Conservation (phyloP, 768 basidiomycete genomes). For the Lactarius sp. region DNA sequence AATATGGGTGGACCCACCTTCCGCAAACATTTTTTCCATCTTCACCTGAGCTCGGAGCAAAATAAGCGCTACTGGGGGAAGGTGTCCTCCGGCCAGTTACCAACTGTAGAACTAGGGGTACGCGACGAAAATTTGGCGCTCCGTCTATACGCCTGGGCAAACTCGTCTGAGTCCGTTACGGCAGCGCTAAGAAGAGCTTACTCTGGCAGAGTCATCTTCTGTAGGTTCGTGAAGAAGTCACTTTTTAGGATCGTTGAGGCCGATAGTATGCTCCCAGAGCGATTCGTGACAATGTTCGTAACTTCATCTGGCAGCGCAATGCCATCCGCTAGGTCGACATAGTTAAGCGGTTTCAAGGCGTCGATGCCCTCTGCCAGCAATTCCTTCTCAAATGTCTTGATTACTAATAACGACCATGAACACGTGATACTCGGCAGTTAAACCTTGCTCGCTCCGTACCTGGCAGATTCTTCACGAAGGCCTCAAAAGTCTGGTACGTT, state of each 20-base stretch:
- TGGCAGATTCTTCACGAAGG: slow-evolving; percentile 78
- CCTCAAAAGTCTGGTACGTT: slow-evolving; percentile 71
- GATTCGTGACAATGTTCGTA: slow-evolving; percentile 74
- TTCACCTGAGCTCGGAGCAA: slow-evolving; percentile 35
- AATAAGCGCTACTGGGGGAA: slow-evolving; percentile 35
- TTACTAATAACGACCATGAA: slow-evolving; percentile 46
- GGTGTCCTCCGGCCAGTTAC: slow-evolving; percentile 28
- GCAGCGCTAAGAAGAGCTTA: slow-evolving; percentile 36
- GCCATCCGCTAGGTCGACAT: slow-evolving; percentile 59
- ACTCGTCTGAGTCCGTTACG: not conserved
- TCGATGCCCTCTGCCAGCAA: slow-evolving; percentile 71
- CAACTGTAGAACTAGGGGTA: slow-evolving; percentile 55
- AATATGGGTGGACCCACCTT: slow-evolving; percentile 42
- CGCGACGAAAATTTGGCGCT: slow-evolving; percentile 85
- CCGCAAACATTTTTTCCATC: slow-evolving; percentile 66
- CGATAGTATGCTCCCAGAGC: slow-evolving; percentile 81
- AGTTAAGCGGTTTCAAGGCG: slow-evolving; percentile 76
- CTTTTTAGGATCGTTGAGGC: slow-evolving; percentile 93
- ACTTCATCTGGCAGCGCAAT: slow-evolving; percentile 90
- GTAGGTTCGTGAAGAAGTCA: slow-evolving; percentile 89
- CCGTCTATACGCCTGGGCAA: slow-evolving; percentile 76
- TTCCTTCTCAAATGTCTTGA: slow-evolving; percentile 94
- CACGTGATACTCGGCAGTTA: slow-evolving; percentile 46
- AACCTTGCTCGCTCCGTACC: slow-evolving; percentile 41
- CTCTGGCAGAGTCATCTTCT: slow-evolving; percentile 97